phyloP scores from a whole-genome alignment of 176 grass and related monocot genomes.

The Oryza glaberrima region DNA sequence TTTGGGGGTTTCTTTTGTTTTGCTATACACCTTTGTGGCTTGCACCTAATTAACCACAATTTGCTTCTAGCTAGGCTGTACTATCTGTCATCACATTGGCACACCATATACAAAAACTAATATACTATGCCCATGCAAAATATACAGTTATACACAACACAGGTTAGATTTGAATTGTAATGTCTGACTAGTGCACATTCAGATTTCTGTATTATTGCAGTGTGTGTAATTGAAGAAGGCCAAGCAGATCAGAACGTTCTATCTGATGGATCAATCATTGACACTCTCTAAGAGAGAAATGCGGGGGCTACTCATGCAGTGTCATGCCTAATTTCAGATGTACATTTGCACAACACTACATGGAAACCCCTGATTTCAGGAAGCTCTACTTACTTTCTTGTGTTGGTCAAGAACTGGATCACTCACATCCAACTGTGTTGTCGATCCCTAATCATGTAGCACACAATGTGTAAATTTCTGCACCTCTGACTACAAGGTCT shows the following conservation, averaged over 20 bases:
- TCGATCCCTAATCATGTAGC: conserved; percentile 15
- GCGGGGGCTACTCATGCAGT: background rate
- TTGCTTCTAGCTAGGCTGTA: conserved; percentile 20
- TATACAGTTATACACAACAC: background rate
- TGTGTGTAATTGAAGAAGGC: background rate
- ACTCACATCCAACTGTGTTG: background rate
- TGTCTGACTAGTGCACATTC: conserved; percentile 7
- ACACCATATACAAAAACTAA: background rate
- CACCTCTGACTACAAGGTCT: background rate
- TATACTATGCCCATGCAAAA: background rate
- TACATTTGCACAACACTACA: background rate
- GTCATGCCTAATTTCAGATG: conserved; percentile 25
- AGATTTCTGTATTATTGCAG: background rate
- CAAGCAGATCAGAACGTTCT: conserved; percentile 41
- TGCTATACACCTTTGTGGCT: conserved; percentile 38
- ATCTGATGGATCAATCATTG: conserved; percentile 32
- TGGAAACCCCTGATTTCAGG: conserved; percentile 9
- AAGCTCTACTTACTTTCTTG: conserved; percentile 13
- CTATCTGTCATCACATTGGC: conserved; percentile 7
- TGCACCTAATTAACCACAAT: conserved; percentile 30
- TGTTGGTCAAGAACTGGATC: background rate
- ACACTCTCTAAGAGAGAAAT: background rate
- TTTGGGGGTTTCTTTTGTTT: conserved; percentile 28
- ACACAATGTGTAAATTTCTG: background rate
- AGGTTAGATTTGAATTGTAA: background rate